A percentile compares a stretch with the other conserved stretches of the same genome.
phyloP scores from a whole-genome alignment of 352 stramenopile species.

The Phytophthora brassicae region DNA sequence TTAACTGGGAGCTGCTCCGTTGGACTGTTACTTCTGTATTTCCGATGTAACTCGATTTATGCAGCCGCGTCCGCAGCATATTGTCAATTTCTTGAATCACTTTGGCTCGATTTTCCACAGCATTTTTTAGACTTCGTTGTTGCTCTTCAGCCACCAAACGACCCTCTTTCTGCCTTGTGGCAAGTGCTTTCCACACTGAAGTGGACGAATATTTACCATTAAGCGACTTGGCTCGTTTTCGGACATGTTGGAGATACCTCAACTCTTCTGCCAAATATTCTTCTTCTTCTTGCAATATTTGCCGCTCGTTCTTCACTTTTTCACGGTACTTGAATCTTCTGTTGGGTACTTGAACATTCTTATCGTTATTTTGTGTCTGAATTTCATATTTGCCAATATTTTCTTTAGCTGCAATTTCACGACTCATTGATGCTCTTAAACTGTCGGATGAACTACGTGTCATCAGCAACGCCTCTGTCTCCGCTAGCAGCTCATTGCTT shows the following conservation, averaged over 20 bases:
- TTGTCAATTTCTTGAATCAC: constrained; percentile 23
- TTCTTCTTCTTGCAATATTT: constrained; percentile 23
- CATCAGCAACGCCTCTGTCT: constrained; percentile 18
- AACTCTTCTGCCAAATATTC: constrained; percentile 15
- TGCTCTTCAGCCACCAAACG: constrained; percentile 28
- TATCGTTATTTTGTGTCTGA: too few relatives aligned
- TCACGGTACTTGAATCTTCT: constrained; percentile 29
- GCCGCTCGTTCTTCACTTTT: constrained; percentile 29
- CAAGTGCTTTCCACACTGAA: constrained; percentile 21
- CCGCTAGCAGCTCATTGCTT: constrained; percentile 11
- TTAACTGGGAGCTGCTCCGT: constrained; percentile 2
- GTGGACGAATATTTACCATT: neutral
- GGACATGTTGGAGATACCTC: constrained; percentile 5
- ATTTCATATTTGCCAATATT: too few relatives aligned
- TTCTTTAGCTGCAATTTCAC: neutral
- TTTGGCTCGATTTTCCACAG: constrained; percentile 18
- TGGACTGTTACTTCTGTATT: too few relatives aligned
- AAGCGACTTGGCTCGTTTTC: constrained; percentile 15
- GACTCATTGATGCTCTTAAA: neutral
- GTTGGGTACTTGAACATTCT: constrained; percentile 17
- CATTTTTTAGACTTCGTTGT: constrained; percentile 15
- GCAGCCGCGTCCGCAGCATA: constrained; percentile 3
- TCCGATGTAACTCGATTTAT: neutral
- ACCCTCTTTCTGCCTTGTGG: constrained; percentile 26
- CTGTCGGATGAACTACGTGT: neutral